Evolutionary conservation across 371 early-diverging fungal genomes (phyloP).

Genomic region (Nosema granulosis): DNA sequence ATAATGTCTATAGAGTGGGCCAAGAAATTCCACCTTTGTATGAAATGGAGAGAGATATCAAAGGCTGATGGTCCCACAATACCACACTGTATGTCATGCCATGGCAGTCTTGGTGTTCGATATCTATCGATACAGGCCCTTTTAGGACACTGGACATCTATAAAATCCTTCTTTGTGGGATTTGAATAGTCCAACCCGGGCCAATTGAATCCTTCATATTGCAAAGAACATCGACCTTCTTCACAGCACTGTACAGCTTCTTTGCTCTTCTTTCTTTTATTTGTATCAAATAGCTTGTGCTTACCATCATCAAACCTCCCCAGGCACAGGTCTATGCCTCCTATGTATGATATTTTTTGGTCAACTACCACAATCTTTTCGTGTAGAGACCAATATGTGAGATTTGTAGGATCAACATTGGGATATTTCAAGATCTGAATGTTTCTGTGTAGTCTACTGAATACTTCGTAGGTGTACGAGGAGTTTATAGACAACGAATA

Average conservation of each 20-base stretch:
- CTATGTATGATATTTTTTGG: constrained; percentile 75
- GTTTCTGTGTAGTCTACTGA: constrained; percentile 74
- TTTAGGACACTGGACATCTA: constrained; percentile 69
- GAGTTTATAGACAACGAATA: constrained; percentile 75
- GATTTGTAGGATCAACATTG: constrained; percentile 71
- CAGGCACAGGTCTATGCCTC: constrained; percentile 82
- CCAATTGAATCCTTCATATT: constrained; percentile 67
- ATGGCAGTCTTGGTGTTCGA: constrained; percentile 76
- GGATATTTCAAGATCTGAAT: constrained; percentile 70
- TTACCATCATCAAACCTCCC: constrained; percentile 78
- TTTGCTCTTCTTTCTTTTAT: not conserved
- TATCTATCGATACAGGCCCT: constrained; percentile 64
- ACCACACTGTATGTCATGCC: constrained; percentile 78
- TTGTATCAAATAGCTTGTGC: constrained; percentile 74
- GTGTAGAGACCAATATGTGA: constrained; percentile 69
- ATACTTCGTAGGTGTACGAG: constrained; percentile 73
- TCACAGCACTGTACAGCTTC: no score
- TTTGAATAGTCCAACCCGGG: constrained; percentile 83
- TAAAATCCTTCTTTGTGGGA: constrained; percentile 80
- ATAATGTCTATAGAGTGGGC: not conserved
- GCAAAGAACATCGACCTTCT: not conserved
- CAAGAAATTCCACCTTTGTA: constrained; percentile 71
- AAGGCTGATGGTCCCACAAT: constrained; percentile 72
- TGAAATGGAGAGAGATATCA: constrained; percentile 79
- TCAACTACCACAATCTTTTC: constrained; percentile 82